A percentile compares a stretch with the other conserved stretches of the same genome.
Evolutionary conservation across 345 rosid genomes (phyloP).

Genomic region (Melaleuca quinquenervia): DNA sequence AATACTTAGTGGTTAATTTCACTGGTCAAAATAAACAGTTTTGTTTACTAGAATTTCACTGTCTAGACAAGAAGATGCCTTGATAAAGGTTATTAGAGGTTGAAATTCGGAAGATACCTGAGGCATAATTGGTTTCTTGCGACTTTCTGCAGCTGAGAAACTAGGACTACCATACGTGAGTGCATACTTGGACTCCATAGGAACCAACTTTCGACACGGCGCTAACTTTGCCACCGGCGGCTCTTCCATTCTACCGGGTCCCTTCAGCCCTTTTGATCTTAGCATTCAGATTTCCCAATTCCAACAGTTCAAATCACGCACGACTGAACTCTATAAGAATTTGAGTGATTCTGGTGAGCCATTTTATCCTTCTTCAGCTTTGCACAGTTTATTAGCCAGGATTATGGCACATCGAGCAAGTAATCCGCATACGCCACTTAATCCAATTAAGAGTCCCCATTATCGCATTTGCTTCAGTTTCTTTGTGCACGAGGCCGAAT

Average conservation of each 20-base stretch:
- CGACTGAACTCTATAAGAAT: constrained; percentile 23
- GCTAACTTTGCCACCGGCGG: constrained; percentile 66
- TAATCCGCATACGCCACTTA: too few species aligned
- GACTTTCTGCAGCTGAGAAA: constrained; percentile 33
- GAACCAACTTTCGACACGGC: constrained; percentile 38
- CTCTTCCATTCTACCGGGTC: constrained; percentile 43
- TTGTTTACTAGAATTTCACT: background rate
- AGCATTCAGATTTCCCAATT: constrained; percentile 45
- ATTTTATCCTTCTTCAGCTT: too few species aligned
- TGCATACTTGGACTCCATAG: constrained; percentile 53
- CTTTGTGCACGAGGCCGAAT: background rate
- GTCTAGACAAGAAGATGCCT: background rate
- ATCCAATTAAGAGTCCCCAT: too few species aligned
- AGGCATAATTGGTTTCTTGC: background rate
- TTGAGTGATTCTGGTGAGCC: constrained; percentile 14
- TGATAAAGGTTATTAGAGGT: background rate
- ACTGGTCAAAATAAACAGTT: background rate
- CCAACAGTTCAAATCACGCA: constrained; percentile 38
- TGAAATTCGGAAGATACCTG: background rate
- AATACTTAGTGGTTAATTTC: background rate
- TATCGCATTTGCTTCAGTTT: background rate
- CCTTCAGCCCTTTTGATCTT: constrained; percentile 56
- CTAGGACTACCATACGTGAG: constrained; percentile 39
- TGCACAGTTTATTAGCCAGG: too few species aligned
- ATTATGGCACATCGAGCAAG: too few species aligned